These are phyloP conservation scores for Closterium sp. DNA, from an alignment of 139 green algal genomes.

Conservation along the genomic window DNA sequence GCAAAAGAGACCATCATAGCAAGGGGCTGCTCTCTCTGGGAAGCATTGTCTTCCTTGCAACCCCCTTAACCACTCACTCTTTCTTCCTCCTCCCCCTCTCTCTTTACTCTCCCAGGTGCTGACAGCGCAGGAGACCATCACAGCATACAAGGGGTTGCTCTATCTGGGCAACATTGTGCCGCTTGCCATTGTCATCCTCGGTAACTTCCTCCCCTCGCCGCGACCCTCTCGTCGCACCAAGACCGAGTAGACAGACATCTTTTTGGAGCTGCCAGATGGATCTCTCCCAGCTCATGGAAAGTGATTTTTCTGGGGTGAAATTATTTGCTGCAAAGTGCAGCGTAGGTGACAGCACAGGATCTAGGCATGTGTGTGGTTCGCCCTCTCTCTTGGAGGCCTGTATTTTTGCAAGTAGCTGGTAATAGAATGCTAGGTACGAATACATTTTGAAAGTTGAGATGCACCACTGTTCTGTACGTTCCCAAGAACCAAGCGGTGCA, in stretches of 20 bases:
- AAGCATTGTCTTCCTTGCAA: background rate
- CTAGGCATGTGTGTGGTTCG: too few species aligned
- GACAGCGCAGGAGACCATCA: conserved; percentile 11
- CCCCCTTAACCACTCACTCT: background rate
- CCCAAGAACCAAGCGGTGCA: too few species aligned
- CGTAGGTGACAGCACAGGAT: too few species aligned
- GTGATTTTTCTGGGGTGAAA: too few species aligned
- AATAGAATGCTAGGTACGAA: too few species aligned
- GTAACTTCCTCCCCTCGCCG: background rate
- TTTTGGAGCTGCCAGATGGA: too few species aligned
- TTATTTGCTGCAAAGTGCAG: too few species aligned
- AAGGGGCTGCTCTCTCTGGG: background rate
- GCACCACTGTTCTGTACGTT: too few species aligned
- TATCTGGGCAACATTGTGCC: conserved; percentile 28
- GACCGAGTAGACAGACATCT: background rate
- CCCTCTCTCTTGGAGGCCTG: too few species aligned
- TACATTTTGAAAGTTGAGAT: too few species aligned
- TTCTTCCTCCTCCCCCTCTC: background rate
- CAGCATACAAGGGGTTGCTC: conserved; percentile 6
- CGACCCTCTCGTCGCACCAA: background rate
- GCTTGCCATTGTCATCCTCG: conserved; percentile 1
- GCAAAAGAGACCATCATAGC: background rate
- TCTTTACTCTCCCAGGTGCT: conserved; percentile 17
- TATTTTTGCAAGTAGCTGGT: too few species aligned
- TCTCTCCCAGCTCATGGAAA: too few species aligned